phyloP scores from a whole-genome alignment of 2,329 filamentous ascomycete species.

The Ceratocystis papillata region DNA sequence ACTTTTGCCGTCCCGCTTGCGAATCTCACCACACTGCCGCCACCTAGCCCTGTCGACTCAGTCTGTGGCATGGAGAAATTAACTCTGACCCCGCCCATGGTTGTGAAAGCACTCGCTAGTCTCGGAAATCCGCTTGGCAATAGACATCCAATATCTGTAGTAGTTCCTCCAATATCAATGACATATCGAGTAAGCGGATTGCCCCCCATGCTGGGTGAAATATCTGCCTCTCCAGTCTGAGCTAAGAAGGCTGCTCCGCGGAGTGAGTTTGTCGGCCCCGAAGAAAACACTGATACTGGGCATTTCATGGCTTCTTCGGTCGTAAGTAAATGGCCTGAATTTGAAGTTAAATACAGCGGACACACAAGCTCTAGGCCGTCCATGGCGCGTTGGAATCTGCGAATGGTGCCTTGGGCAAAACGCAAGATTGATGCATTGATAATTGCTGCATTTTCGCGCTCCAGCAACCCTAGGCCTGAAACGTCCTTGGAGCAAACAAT shows the following conservation, averaged over 20 bases:
- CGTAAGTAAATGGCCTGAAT: constrained; percentile 34
- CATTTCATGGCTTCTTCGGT: constrained; percentile 27
- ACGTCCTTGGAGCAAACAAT: constrained; percentile 31
- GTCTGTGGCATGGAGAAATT: constrained; percentile 28
- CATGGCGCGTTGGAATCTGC: constrained; percentile 38
- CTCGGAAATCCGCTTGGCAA: constrained; percentile 27
- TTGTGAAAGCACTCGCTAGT: constrained; percentile 27
- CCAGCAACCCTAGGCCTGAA: constrained; percentile 35
- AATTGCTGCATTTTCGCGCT: constrained; percentile 44
- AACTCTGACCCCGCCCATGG: constrained; percentile 27
- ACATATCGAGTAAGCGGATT: constrained; percentile 26
- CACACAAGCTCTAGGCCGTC: constrained; percentile 33
- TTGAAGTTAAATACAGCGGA: constrained; percentile 40
- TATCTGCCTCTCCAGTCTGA: neutral
- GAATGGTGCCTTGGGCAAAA: constrained; percentile 39
- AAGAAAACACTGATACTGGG: constrained; percentile 27
- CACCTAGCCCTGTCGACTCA: constrained; percentile 27
- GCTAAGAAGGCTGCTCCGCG: constrained; percentile 27
- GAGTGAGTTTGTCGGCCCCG: constrained; percentile 28
- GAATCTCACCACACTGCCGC: constrained; percentile 26
- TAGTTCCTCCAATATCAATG: constrained; percentile 28
- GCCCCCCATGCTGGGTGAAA: neutral
- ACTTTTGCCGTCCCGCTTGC: constrained; percentile 26
- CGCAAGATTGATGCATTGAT: constrained; percentile 42
- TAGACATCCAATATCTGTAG: constrained; percentile 27